Evolutionary conservation across 2,329 filamentous ascomycete genomes (phyloP).

Genomic region (Colletotrichum tropicale): DNA sequence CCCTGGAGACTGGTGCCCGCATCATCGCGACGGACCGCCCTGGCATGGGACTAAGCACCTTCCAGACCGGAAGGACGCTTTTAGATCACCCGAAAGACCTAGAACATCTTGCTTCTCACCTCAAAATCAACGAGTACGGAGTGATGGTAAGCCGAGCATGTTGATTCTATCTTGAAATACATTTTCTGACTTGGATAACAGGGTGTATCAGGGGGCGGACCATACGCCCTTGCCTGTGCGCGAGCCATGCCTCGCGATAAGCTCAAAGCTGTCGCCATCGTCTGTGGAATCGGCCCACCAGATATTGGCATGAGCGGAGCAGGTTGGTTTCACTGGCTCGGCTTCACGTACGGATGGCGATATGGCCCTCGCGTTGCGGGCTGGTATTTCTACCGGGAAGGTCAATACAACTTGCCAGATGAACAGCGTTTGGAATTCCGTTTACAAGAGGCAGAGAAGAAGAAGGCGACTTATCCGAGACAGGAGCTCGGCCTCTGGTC

Average conservation of each 20-base stretch:
- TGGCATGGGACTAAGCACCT: slow-evolving; percentile 44
- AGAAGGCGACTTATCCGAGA: neutral
- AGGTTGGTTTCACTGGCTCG: slow-evolving; percentile 18
- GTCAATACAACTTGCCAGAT: neutral
- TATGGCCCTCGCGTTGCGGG: slow-evolving; percentile 8
- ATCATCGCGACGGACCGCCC: slow-evolving; percentile 45
- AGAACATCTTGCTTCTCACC: slow-evolving; percentile 9
- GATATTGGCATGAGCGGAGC: slow-evolving; percentile 24
- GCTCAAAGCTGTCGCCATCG: slow-evolving; percentile 19
- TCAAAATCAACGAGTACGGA: neutral
- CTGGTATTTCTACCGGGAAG: slow-evolving; percentile 5
- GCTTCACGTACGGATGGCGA: slow-evolving; percentile 18
- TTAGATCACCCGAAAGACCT: slow-evolving; percentile 26
- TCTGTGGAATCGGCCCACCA: slow-evolving; percentile 24
- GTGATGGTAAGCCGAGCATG: neutral
- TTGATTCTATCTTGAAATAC: neutral
- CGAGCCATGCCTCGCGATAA: slow-evolving; percentile 10
- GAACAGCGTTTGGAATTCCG: neutral
- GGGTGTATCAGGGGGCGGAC: slow-evolving; percentile 26
- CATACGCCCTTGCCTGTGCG: slow-evolving; percentile 25
- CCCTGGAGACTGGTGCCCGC: slow-evolving; percentile 29
- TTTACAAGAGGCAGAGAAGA: slow-evolving; percentile 4
- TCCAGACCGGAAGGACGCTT: slow-evolving; percentile 33
- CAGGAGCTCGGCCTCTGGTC: slow-evolving; percentile 1
- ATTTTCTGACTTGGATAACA: neutral